A percentile compares a stretch with the other conserved stretches of the same genome.
Conservation (phyloP, 2,329 filamentous ascomycete genomes). For the Penicillium sp. region DNA sequence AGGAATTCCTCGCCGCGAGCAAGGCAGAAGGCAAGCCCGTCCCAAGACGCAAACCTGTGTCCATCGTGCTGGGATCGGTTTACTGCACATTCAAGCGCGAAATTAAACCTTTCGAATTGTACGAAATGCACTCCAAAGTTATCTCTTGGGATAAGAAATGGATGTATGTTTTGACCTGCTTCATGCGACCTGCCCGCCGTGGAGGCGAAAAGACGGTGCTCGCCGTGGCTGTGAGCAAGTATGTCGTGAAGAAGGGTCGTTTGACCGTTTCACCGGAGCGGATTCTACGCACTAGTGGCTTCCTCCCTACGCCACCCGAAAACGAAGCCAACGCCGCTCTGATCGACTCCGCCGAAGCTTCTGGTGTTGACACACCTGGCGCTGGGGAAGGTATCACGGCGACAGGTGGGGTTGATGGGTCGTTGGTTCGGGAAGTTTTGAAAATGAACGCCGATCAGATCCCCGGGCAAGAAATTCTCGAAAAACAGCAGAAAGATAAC, state of each 20-base stretch:
- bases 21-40: constrained; percentile 56
- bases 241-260: constrained; percentile 79
- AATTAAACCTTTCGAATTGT: constrained; percentile 68
- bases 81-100: constrained; percentile 73
- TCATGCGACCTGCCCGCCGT: constrained; percentile 57
- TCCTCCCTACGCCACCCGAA: constrained; percentile 74
- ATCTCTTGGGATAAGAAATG: constrained; percentile 80
- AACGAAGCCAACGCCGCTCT: constrained; percentile 19
- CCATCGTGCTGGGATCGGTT: constrained; percentile 71
- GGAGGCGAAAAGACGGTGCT: constrained; percentile 64
- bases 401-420: constrained; percentile 36
- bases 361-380: constrained; percentile 35
- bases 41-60: constrained; percentile 53
- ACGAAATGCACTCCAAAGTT: constrained; percentile 73
- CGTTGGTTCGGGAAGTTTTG: constrained; percentile 39
- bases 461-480: constrained; percentile 29
- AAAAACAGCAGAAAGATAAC: constrained; percentile 35
- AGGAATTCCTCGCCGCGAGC: constrained; percentile 51
- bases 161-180: constrained; percentile 75
- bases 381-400: constrained; percentile 37
- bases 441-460: constrained; percentile 35
- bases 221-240: constrained; percentile 74
- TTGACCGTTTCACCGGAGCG: constrained; percentile 82
- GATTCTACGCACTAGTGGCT: constrained; percentile 68
- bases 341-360: constrained; percentile 23